Percentiles rank a stretch among this genome's conserved stretches.
These are phyloP conservation scores for Corylus avellana DNA, from an alignment of 306 rosid species.

Conservation along the genomic window DNA sequence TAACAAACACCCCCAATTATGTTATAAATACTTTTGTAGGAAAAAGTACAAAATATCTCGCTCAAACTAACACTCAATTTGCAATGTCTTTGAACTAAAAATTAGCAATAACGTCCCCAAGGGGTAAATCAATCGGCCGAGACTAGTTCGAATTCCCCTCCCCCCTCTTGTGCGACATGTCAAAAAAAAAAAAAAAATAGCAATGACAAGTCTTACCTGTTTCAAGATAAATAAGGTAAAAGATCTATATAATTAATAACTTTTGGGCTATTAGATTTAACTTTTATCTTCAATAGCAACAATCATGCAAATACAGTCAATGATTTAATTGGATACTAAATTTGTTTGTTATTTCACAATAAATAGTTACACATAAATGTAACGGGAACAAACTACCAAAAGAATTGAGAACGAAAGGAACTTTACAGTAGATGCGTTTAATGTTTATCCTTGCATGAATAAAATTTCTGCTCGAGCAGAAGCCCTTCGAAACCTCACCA, in stretches of 20 bases:
- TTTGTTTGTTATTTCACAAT: not conserved
- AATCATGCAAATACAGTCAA: not conserved
- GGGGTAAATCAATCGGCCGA: too few relatives aligned
- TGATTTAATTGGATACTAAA: not conserved
- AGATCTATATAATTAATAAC: not conserved
- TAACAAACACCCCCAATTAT: too few relatives aligned
- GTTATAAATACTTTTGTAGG: too few relatives aligned
- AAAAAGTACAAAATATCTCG: too few relatives aligned
- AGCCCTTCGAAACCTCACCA: conserved; percentile 74
- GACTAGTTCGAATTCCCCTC: too few relatives aligned
- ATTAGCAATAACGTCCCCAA: not conserved
- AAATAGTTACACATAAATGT: not conserved
- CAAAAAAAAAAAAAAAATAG: too few relatives aligned
- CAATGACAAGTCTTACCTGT: not conserved
- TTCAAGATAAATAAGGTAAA: not conserved
- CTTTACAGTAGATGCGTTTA: not conserved
- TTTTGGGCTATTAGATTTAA: not conserved
- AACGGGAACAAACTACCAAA: not conserved
- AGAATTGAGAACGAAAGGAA: not conserved
- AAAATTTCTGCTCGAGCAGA: conserved; percentile 67
- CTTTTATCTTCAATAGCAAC: not conserved
- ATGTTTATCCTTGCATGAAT: conserved; percentile 47
- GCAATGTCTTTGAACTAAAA: not conserved
- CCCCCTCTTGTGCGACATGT: too few relatives aligned
- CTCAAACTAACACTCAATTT: too few relatives aligned